These are phyloP conservation scores for Trichoderma gracile DNA, from an alignment of 2,329 filamentous ascomycete species.

Conservation along the genomic window DNA sequence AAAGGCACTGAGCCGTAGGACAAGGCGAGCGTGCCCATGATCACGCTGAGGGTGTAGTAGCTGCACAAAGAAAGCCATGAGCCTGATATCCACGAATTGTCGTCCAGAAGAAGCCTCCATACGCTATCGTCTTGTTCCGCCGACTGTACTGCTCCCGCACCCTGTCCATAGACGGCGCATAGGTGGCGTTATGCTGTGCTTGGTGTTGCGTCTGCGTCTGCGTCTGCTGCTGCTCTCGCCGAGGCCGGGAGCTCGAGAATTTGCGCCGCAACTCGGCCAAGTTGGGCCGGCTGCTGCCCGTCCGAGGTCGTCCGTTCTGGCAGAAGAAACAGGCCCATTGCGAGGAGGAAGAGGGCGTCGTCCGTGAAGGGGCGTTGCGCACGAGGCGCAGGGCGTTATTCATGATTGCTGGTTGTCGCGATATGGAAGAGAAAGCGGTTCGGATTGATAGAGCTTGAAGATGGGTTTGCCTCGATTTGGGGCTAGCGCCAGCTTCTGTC, in stretches of 20 bases:
- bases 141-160: slow-evolving; percentile 63
- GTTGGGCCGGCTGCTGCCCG: slow-evolving; percentile 27
- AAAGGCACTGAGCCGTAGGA: slow-evolving; percentile 82
- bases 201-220: slow-evolving; percentile 28
- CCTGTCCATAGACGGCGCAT: slow-evolving; percentile 57
- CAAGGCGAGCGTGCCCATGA: slow-evolving; percentile 75
- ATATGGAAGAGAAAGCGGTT: background rate
- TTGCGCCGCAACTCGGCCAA: slow-evolving; percentile 36
- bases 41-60: slow-evolving; percentile 74
- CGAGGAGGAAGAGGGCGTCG: slow-evolving; percentile 31
- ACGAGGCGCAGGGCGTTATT: slow-evolving; percentile 42
- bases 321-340: slow-evolving; percentile 44
- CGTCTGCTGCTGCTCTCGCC: slow-evolving; percentile 25
- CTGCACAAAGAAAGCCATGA: slow-evolving; percentile 42
- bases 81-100: slow-evolving; percentile 17
- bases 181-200: slow-evolving; percentile 33
- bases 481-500: slow-evolving; percentile 7
- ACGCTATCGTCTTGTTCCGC: slow-evolving; percentile 65
- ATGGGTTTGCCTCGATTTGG: background rate
- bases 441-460: too few relatives aligned
- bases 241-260: slow-evolving; percentile 36
- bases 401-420: slow-evolving; percentile 37
- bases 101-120: slow-evolving; percentile 28
- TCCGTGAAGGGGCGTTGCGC: slow-evolving; percentile 37
- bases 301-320: slow-evolving; percentile 37